Conservation (phyloP, 352 stramenopile genomes). For the Phytophthora megakarya region DNA sequence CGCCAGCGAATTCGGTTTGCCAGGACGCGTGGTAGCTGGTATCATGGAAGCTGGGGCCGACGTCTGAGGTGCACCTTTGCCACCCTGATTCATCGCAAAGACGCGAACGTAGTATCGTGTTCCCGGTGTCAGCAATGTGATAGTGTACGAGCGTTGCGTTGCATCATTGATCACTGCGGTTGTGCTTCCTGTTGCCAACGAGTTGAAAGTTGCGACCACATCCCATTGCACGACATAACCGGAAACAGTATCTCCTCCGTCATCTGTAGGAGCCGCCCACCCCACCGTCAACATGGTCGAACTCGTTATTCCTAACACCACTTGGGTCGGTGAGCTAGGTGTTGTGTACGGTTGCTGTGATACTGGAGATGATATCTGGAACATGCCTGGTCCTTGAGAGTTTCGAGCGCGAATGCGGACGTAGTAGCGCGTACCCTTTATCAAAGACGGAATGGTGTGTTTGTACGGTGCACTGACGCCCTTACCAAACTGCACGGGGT, state of each 20-base stretch:
- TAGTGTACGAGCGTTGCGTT: constrained; percentile 75
- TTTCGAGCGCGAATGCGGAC: constrained; percentile 74
- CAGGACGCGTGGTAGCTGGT: constrained; percentile 59
- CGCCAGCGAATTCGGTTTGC: constrained; percentile 67
- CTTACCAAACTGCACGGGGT: constrained; percentile 55
- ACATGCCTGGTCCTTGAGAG: constrained; percentile 74
- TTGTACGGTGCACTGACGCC: constrained; percentile 61
- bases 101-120: constrained; percentile 91
- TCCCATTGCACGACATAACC: constrained; percentile 95
- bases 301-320: constrained; percentile 72
- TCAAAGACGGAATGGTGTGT: constrained; percentile 57
- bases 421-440: constrained; percentile 74
- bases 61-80: constrained; percentile 60
- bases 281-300: constrained; percentile 93
- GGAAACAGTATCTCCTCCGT: constrained; percentile 90
- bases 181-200: constrained; percentile 58
- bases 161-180: constrained; percentile 63
- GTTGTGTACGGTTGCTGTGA: constrained; percentile 93
- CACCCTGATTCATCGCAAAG: constrained; percentile 71
- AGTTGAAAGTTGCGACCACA: constrained; percentile 87
- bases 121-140: constrained; percentile 82
- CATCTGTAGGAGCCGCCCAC: constrained; percentile 80
- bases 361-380: constrained; percentile 87
- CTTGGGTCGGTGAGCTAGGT: constrained; percentile 85
- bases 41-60: constrained; percentile 53